phyloP scores from a whole-genome alignment of 108 stramenopile species.

The Cyclotella choctawhatcheeana region DNA sequence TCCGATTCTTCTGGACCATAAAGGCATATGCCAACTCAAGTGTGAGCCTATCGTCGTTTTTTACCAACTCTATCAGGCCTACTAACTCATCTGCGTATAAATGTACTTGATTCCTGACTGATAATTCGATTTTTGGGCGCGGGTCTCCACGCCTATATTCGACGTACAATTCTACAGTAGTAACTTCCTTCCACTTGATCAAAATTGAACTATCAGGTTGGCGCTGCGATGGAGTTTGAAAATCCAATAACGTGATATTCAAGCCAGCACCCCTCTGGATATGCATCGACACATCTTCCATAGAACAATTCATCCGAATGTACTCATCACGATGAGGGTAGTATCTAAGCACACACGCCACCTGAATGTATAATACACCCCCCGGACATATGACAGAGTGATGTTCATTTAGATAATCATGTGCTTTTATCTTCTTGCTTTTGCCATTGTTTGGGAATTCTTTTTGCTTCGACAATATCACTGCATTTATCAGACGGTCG shows the following conservation, averaged over 20 bases:
- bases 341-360: neutral
- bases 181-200: neutral
- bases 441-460: neutral
- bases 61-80: neutral
- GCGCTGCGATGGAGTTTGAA: neutral
- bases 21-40: neutral
- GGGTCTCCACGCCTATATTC: neutral
- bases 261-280: neutral
- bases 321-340: slow-evolving; percentile 2
- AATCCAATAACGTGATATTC: neutral
- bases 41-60: neutral
- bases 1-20: neutral
- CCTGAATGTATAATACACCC: neutral
- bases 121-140: neutral
- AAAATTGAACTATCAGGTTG: neutral
- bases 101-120: neutral
- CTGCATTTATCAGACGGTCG: neutral
- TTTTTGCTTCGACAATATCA: neutral
- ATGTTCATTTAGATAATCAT: neutral
- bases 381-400: neutral
- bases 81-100: neutral
- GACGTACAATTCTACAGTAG: neutral
- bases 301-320: neutral
- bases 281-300: neutral
- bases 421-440: neutral